Evolutionary conservation across 345 rosid genomes (phyloP), one percentile per base, ranked within the genome.

Genomic region (Geranium rotundifolium): DNA sequence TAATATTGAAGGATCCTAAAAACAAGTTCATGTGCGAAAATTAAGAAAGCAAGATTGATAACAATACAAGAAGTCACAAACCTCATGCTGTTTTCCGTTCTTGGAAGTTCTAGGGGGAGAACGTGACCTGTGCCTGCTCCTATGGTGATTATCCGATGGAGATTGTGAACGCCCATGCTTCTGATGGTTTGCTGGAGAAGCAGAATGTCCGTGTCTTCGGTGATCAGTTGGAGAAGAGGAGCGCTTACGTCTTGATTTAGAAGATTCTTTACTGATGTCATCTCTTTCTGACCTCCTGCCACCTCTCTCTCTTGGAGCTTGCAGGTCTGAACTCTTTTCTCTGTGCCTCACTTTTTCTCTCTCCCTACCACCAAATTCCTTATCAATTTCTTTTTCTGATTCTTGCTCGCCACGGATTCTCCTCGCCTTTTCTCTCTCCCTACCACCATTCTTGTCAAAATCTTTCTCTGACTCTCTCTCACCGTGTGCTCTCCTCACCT

Each of bases 31-130:
- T 46, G 12, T 46, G 52, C 15, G 12, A 46, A 14, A 46, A 46
- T 9, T 46, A 14, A 20, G n/a, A 62, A 52, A 61, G 14, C 2
- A 37, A 15, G 7, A 49, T 49, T 12, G 29, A 58, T 30, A 27
- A 29, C 55, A 56, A 57, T 17, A 60, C 73, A 82, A 66, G 41
- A 34, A 34, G 7, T 8, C 75, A 74, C 74, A 70, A 72, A 89
- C 98, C 97, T 92, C 87, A 31, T 80, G 80, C 56, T 56, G 83
- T 54, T 75, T 73, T 73, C 81, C 75, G 34, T 63, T 71, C 73
- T 71, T 79, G 67, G 71, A 66, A 58, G 65, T 71, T 58, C 68
- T 67, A 46, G 2, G 70, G 2, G 93, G 89, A 1, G 95, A 89
- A 49, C 37, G 73, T 60, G 95, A 87, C 65, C 84, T 79, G 39